Base-by-base conservation (phyloP, 805 yeast species). In the Kodamaea neixiangensis region DNA sequence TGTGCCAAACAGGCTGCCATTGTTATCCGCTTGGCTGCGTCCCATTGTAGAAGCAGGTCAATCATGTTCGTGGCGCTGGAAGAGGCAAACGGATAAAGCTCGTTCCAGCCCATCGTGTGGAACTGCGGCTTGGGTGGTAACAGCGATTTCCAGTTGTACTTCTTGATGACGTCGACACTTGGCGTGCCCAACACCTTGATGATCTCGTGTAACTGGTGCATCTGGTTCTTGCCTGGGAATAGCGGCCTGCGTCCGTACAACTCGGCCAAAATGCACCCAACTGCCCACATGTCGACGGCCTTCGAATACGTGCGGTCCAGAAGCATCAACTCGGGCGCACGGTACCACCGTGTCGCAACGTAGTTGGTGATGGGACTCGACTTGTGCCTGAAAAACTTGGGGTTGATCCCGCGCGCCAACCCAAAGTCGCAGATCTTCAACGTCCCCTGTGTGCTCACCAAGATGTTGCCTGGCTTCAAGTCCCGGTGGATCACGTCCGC, bases 361-460 rank as follows among this genome's bases (percentile, higher is more conserved):
- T 92, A 92, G 58, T 83, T 85, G 9, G 96, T 88, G 21, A 88
- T 87, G 13, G 79, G 75, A 25, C 71, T 61, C 2, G 71, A 54
- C 35, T 64, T 69, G 13, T 72, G 66, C 46, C 65, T 69, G 53
- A 66, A 55, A 44, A 46, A 63, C 17, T 51, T 54, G 7, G 64
- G 71, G 59, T 61, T 68, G 10, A 89, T 75, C 1, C 96, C 96
- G 62, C 97, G 74, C 1, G 97, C 96, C 33, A 92, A 73, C 0
- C 98, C 98, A 73, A 92, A 92, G 69, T 92, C 98, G 68, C 97
- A 90, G 14, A 92, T 89, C 63, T 92, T 92, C 45, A 92, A 69
- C 3, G 68, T 73, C 0, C 98, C 97, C 49, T 82, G 83, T 1
- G 81, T 66, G 4, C 89, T 82, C 15, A 91, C 87, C 50, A 92